phyloP scores from a whole-genome alignment of 306 rosid genomes.

The Inga laurina region DNA sequence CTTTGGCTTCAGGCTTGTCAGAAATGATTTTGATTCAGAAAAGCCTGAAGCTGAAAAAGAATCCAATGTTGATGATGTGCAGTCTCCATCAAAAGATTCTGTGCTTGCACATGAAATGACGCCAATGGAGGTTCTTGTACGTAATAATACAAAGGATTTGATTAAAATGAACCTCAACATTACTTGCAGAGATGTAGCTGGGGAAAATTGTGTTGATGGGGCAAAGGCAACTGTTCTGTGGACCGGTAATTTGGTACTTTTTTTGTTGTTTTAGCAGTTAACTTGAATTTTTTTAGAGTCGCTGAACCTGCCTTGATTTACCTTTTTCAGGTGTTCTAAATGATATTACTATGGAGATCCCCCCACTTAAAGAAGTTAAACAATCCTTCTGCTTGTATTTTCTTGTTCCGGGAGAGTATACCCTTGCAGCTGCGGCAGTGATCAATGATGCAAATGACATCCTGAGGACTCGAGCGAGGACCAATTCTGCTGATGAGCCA shows the following conservation, averaged over 20 bases:
- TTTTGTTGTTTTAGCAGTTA: background rate
- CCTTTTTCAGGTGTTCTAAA: constrained; percentile 63
- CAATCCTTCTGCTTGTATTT: constrained; percentile 86
- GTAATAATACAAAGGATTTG: constrained; percentile 86
- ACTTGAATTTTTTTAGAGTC: constrained; percentile 12
- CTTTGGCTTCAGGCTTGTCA: constrained; percentile 77
- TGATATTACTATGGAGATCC: constrained; percentile 77
- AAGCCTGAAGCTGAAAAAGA: constrained; percentile 39
- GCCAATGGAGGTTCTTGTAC: constrained; percentile 85
- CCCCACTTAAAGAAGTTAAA: constrained; percentile 70
- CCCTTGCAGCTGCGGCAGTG: constrained; percentile 76
- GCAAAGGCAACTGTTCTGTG: constrained; percentile 85
- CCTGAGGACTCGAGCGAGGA: constrained; percentile 80
- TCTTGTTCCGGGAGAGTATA: constrained; percentile 92
- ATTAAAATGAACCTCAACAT: constrained; percentile 82
- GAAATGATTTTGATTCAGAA: constrained; percentile 42
- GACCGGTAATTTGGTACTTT: constrained; percentile 61
- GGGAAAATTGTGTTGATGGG: constrained; percentile 84
- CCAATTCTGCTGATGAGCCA: constrained; percentile 73
- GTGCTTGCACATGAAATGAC: constrained; percentile 84
- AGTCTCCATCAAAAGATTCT: constrained; percentile 55
- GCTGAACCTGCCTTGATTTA: constrained; percentile 16
- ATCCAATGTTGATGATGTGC: constrained; percentile 29
- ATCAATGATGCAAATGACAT: constrained; percentile 81
- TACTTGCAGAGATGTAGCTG: constrained; percentile 92